Base-by-base conservation (phyloP, 257 asterid species). In the Gentiana dahurica region DNA sequence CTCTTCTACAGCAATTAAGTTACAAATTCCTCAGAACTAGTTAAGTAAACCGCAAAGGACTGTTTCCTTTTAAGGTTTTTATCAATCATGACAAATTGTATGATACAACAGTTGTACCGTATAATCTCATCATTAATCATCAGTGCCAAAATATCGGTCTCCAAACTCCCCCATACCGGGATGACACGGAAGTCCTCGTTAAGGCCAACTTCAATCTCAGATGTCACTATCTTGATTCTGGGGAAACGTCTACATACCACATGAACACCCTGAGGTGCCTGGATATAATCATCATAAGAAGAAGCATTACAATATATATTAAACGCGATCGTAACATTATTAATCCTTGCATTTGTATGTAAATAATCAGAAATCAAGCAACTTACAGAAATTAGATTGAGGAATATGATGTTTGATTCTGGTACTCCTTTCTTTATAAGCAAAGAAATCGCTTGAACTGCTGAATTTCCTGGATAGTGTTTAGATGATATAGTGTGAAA, bases 131-230 rank as follows among this genome's bases (percentile, higher is more conserved):
- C 46, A 41, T 41, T 41, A 94, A 4, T 88, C 94, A 61, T 92
- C 99, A 10, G 99, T 88, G 63, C 99, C 97, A 59, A 88, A 88
- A 65, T 88, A 92, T 11, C 99, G 75, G 63, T 92, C 98, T 12
- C 98, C 98, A 52, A 92, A 92, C 74, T 92, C 98, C 32, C 98
- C 97, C 95, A 92, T 92, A 34, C 97, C 99, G 97, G 99, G 69
- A 88, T 77, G 12, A 92, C 97, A 0, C 95, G 95, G 55, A 68
- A 88, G 63, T 92, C 95, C 32, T 80, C 80, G 44, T 88, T 92
- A 67, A 92, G 54, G 38, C 97, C 99, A 3, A 63, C 72, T 77
- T 92, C 99, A 54, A 92, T 92, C 94, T 92, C 99, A 54, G 99
- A 92, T 32, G 99, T 92, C 84, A 92, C 99, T 6, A 92, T 92